Evolutionary conservation across 1,139 yeast genomes (phyloP), one percentile per base, ranked within the genome.

Genomic region (Saccharomyces hybrid): DNA sequence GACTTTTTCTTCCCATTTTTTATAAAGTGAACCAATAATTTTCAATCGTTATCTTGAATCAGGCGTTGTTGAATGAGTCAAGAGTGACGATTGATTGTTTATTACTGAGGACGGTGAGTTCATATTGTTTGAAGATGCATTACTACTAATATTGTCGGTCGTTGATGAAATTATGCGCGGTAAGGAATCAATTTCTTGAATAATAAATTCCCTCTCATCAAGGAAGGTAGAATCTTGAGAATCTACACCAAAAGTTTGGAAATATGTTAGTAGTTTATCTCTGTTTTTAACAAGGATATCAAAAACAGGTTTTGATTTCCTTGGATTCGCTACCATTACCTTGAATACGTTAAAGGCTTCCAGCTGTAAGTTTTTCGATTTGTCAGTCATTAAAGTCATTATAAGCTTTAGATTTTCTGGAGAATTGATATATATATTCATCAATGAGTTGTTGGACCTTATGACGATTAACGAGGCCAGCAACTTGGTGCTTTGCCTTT

Each of bases 271-370:
- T 58, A 93, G 78, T 66, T 88, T 88, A 52, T 80, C 84, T 66
- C 89, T 83, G 70, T 93, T 93, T 66, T 90, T 90, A 48, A 84
- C 81, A 61, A 93, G 75, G 24, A 93, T 87, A 69, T 91, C 97
- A 57, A 80, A 74, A 2, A 93, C 83, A 9, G 86, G 82, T 66
- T 84, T 89, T 1, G 90, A 78, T 70, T 91, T 91, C 62, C 86
- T 84, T 5, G 99, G 99, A 69, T 93, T 93, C 6, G 97, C 99
- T 38, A 90, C 91, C 71, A 93, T 89, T 47, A 85, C 88, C 71
- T 93, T 93, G 74, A 93, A 93, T 42, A 93, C 86, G 64, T 93
- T 93, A 68, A 93, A 93, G 2, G 96, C 93, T 70, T 93, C 99
- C 55, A 83, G 74, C 68, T 90, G 96, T 57, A 93, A 77, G 69